Evolutionary conservation across 2,329 filamentous ascomycete genomes (phyloP).

Genomic region (Ciborinia camelliae): DNA sequence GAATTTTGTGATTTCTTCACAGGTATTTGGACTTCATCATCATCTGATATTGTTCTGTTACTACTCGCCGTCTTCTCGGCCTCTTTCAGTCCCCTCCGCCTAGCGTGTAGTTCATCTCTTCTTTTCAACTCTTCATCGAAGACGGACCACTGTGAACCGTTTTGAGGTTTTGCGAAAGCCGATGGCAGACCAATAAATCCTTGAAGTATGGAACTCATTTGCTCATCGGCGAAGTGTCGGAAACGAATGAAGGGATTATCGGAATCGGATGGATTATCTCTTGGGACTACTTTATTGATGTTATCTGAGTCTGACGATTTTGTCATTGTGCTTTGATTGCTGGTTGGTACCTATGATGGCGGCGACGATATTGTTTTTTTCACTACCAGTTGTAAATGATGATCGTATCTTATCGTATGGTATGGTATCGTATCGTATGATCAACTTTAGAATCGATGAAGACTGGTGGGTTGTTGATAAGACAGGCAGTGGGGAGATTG

Average conservation of each 20-base stretch:
- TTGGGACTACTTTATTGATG: background rate
- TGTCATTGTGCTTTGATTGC: background rate
- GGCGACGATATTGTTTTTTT: too few species aligned
- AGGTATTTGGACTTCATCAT: slow-evolving; percentile 22
- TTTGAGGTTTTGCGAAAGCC: slow-evolving; percentile 30
- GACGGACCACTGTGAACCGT: slow-evolving; percentile 29
- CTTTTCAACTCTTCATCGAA: slow-evolving; percentile 33
- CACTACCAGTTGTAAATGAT: too few species aligned
- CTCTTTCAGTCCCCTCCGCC: slow-evolving; percentile 28
- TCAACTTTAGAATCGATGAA: background rate
- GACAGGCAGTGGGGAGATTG: background rate
- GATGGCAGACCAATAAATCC: slow-evolving; percentile 37
- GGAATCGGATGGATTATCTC: background rate
- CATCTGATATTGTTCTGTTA: background rate
- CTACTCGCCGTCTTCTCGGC: slow-evolving; percentile 21
- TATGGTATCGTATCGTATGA: background rate
- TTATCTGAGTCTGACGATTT: slow-evolving; percentile 29
- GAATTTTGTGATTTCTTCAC: slow-evolving; percentile 19
- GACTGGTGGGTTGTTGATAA: background rate
- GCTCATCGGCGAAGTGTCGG: slow-evolving; percentile 33
- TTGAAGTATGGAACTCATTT: slow-evolving; percentile 36
- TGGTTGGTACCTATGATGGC: background rate
- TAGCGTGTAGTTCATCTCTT: slow-evolving; percentile 31
- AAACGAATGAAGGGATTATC: slow-evolving; percentile 38
- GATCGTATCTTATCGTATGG: too few species aligned